Base-by-base conservation (phyloP, 345 rosid species). In the Streptanthus diversifolius region DNA sequence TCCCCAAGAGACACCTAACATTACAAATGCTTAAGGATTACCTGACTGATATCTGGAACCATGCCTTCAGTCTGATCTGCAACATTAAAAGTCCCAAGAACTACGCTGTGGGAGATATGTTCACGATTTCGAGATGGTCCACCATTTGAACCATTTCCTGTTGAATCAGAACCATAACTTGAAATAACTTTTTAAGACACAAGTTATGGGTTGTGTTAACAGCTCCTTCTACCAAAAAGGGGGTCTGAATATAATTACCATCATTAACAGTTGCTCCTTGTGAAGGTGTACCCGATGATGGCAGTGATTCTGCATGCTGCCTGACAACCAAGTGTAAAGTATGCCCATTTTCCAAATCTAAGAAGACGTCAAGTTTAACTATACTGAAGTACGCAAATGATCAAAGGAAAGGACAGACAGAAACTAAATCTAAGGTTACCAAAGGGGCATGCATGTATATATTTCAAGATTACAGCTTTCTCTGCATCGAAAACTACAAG, bases 311-410 rank as follows among this genome's bases (percentile, higher is more conserved):
- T 19, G 84, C 53, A 54, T 86, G 86, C 79, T 87, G 98, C 83
- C 99, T 90, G 71, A 79, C 84, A 76, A 95, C 88, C 83, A 95
- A 81, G 75, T 95, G 99, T 77, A 95, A 75, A 29, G 99, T 91
- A 73, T 95, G 90, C 14, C 99, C 98, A 82, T 78, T 88, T 80
- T 95, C 98, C 84, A 91, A 83, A 77, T 95, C 99, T 91, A 74
- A 54, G 58, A 77, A 60, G 25, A 24, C 17, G 88, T 90, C 49
- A 85, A 86, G 89, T 79, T 64, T 15, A 57, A 56, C 18, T 5
- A 40, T 68, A 39, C 17, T 32, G 32, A 68, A 52, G 67, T 19
- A 56, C 14, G 2, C 66, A 47, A 47, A 17, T 5, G 52, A 37
- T n/a, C 5, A 18, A 69, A 24, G 47, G 56, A 35, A 53, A 52